Evolutionary conservation across 2,329 filamentous ascomycete species (phyloP).

Genomic region (Cladobotryum mycophilum): DNA sequence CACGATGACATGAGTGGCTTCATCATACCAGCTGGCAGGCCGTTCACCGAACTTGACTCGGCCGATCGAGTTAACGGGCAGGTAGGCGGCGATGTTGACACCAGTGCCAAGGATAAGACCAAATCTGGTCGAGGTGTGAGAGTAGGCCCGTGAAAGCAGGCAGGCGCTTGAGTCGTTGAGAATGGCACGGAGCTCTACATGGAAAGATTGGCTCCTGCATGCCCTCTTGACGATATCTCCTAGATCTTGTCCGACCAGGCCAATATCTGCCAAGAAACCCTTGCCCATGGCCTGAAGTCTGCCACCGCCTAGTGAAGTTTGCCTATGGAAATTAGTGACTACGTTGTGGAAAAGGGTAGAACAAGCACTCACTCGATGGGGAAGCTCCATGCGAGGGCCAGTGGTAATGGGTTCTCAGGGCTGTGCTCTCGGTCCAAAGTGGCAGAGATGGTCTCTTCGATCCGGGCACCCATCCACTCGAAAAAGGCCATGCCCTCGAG

Average conservation of each 20-base stretch:
- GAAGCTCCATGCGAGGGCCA: constrained; percentile 64
- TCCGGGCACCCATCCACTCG: constrained; percentile 60
- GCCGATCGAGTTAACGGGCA: constrained; percentile 52
- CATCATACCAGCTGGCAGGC: constrained; percentile 49
- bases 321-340: constrained; percentile 33
- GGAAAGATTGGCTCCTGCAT: constrained; percentile 44
- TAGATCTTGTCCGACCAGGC: constrained; percentile 53
- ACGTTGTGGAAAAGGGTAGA: not conserved
- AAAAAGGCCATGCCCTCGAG: constrained; percentile 57
- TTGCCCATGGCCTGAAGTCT: constrained; percentile 60
- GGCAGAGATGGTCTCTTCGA: constrained; percentile 48
- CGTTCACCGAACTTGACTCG: constrained; percentile 51
- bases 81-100: constrained; percentile 58
- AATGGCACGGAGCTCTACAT: constrained; percentile 53
- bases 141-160: constrained; percentile 57
- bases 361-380: constrained; percentile 55
- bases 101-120: constrained; percentile 63
- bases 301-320: constrained; percentile 57
- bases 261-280: constrained; percentile 53
- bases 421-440: constrained; percentile 33
- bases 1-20: constrained; percentile 56
- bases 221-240: constrained; percentile 51
- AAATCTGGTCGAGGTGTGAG: constrained; percentile 52
- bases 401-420: constrained; percentile 41
- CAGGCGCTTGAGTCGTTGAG: constrained; percentile 64